Base-by-base conservation (phyloP, 352 stramenopile species). In the Pythium dissimile region DNA sequence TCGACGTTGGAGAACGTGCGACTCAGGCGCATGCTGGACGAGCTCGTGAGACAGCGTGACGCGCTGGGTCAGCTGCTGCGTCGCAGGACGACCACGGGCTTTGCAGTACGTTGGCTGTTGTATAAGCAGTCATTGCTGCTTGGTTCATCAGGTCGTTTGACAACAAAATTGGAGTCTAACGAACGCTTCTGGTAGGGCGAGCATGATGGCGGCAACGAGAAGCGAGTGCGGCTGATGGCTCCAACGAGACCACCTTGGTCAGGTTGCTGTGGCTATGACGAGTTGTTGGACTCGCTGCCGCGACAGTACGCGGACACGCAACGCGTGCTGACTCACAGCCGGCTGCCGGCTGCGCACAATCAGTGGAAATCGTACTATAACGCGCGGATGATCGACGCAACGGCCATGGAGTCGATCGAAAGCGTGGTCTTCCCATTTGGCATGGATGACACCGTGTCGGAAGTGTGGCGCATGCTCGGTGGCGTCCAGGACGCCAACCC, bases 1-100 rank as follows among this genome's bases (percentile, higher is more conserved):
- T 60, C 72, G 0, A 62, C 79, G 43, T 39, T 62, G 12, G 76
- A 86, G 62, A 84, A 86, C 41, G 64, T 64, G 13, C 53, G 66
- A 9, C 62, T 84, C 3, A 72, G 71, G 45, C 48, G 60, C 3
- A 62, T 75, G 27, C 51, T 84, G 31, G 73, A 84, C 41, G 69
- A 67, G 11, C 69, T 82, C 32, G 67, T 82, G 51, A 77, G 26
- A 6, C 41, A 48, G 24, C 41, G 41, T 24, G 41, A 48, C 15
- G 41, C 20, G 15, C 41, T 48, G 6, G 24, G n/a, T 3, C 5
- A 20, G 3, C 12, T 48, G 7, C 41, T 48, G 24, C 41, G 41
- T 21, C 41, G 9, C 7, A 44, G n/a, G n/a, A n/a, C n/a, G n/a
- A n/a, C n/a, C n/a, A n/a, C n/a, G n/a, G n/a, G n/a, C n/a, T n/a